Percentiles rank a stretch among this genome's conserved stretches.
These are phyloP conservation scores for Ogataea paradorogensis DNA, from an alignment of 805 yeast species.

Conservation along the genomic window DNA sequence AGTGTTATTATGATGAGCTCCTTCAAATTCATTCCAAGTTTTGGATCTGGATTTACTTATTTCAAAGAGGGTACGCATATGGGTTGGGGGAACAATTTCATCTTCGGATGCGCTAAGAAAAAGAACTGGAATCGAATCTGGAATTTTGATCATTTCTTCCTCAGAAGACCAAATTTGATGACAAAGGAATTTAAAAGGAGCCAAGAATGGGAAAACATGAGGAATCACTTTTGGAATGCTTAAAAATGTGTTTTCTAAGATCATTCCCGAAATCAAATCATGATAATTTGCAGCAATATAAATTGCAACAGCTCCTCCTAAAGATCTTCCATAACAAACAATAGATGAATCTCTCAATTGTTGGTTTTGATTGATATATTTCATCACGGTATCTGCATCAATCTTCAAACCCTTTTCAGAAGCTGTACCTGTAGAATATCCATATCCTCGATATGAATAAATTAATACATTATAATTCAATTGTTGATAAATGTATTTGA, in stretches of 20 bases:
- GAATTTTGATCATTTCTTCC: conserved; percentile 47
- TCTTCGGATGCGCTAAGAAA: conserved; percentile 73
- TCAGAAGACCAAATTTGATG: conserved; percentile 86
- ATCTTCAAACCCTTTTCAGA: conserved; percentile 74
- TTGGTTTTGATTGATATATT: conserved; percentile 51
- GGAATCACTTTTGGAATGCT: conserved; percentile 70
- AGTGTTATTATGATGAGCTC: conserved; percentile 82
- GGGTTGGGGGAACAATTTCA: conserved; percentile 89
- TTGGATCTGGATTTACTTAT: conserved; percentile 52
- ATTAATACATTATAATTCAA: conserved; percentile 76
- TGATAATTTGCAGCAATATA: conserved; percentile 67
- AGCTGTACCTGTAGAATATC: conserved; percentile 72
- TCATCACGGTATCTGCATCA: conserved; percentile 74
- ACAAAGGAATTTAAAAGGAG: conserved; percentile 56
- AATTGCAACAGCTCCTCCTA: conserved; percentile 94
- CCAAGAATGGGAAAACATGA: conserved; percentile 67
- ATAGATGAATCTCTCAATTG: conserved; percentile 53
- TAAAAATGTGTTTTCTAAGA: conserved; percentile 85
- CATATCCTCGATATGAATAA: conserved; percentile 91
- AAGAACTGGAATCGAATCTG: conserved; percentile 58
- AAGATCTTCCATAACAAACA: conserved; percentile 79
- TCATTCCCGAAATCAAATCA: conserved; percentile 53
- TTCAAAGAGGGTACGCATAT: conserved; percentile 62
- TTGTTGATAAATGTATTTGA: conserved; percentile 57
- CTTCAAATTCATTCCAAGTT: conserved; percentile 49